phyloP scores from a whole-genome alignment of 495 filamentous ascomycete genomes.

The Podospora conica region DNA sequence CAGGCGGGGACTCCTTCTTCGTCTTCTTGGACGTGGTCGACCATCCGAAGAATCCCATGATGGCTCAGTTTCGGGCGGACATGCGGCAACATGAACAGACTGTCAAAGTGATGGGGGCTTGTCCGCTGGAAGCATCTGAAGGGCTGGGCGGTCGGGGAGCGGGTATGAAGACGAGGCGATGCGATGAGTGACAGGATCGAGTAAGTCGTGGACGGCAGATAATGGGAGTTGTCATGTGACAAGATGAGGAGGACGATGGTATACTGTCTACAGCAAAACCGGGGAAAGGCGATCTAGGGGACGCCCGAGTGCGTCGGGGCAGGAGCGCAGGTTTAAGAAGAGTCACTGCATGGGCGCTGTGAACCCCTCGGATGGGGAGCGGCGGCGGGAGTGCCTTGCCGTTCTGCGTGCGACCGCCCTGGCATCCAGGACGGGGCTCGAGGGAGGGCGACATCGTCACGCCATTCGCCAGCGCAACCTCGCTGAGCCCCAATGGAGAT shows the following conservation, averaged over 20 bases:
- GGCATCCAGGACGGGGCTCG: conserved; percentile 20
- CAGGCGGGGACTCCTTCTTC: conserved; percentile 24
- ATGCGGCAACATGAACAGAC: conserved; percentile 9
- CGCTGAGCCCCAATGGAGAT: conserved; percentile 29
- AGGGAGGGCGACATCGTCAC: conserved; percentile 17
- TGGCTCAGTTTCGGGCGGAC: conserved; percentile 4
- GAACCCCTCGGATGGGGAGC: conserved; percentile 8
- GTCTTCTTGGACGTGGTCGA: conserved; percentile 33
- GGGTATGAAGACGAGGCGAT: background rate
- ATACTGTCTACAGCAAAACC: conserved; percentile 1
- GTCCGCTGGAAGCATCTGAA: background rate
- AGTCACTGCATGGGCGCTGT: background rate
- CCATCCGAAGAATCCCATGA: conserved; percentile 42
- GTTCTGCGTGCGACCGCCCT: conserved; percentile 24
- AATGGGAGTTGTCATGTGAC: background rate
- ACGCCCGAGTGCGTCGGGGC: conserved; percentile 17
- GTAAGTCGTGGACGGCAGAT: background rate
- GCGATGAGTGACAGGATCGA: background rate
- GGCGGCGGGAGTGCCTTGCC: conserved; percentile 40
- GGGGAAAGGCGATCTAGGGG: conserved; percentile 9
- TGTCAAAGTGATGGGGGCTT: background rate
- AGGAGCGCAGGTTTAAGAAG: conserved; percentile 14
- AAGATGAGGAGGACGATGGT: background rate
- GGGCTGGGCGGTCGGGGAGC: background rate
- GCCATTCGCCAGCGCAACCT: conserved; percentile 29